Evolutionary conservation across 2,329 filamentous ascomycete species (phyloP).

Genomic region (Rhytidhysteron rufulum): DNA sequence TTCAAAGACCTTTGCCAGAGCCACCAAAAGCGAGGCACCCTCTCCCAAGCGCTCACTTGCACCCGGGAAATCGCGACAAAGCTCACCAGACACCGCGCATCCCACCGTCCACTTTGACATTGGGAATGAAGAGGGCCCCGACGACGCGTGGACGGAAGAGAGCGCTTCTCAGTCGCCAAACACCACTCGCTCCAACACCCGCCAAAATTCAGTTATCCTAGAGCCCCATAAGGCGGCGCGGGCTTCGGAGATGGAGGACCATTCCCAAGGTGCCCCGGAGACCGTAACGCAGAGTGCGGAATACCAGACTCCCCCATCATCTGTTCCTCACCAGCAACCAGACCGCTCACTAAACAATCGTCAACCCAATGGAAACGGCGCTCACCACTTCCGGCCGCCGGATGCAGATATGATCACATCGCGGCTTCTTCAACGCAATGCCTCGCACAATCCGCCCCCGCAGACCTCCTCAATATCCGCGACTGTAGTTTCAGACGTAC

Average conservation of each 20-base stretch:
- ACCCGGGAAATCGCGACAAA: slow-evolving; percentile 25
- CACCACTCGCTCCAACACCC: slow-evolving; percentile 38
- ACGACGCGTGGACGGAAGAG: slow-evolving; percentile 41
- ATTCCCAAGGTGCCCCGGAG: slow-evolving; percentile 12
- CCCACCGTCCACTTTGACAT: slow-evolving; percentile 41
- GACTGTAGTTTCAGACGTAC: slow-evolving; percentile 42
- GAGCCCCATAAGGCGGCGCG: slow-evolving; percentile 24
- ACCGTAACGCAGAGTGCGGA: slow-evolving; percentile 8
- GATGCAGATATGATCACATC: slow-evolving; percentile 67
- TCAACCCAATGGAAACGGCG: slow-evolving; percentile 26
- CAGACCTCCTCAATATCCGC: slow-evolving; percentile 62
- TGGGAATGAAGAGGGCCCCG: slow-evolving; percentile 25
- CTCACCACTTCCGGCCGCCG: slow-evolving; percentile 33
- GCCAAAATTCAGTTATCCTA: slow-evolving; percentile 37
- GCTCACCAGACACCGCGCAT: slow-evolving; percentile 32
- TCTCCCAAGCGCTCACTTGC: slow-evolving; percentile 25
- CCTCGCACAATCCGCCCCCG: slow-evolving; percentile 59
- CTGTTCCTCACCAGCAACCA: slow-evolving; percentile 15
- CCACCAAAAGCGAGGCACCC: slow-evolving; percentile 29
- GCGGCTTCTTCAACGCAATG: slow-evolving; percentile 61
- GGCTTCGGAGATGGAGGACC: slow-evolving; percentile 4
- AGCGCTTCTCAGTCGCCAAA: slow-evolving; percentile 40
- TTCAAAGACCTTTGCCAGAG: slow-evolving; percentile 36
- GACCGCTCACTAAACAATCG: slow-evolving; percentile 23
- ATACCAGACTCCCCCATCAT: slow-evolving; percentile 7